phyloP scores from a whole-genome alignment of 225 moss, liverwort and hornwort species.

The Marchantia paleacea region DNA sequence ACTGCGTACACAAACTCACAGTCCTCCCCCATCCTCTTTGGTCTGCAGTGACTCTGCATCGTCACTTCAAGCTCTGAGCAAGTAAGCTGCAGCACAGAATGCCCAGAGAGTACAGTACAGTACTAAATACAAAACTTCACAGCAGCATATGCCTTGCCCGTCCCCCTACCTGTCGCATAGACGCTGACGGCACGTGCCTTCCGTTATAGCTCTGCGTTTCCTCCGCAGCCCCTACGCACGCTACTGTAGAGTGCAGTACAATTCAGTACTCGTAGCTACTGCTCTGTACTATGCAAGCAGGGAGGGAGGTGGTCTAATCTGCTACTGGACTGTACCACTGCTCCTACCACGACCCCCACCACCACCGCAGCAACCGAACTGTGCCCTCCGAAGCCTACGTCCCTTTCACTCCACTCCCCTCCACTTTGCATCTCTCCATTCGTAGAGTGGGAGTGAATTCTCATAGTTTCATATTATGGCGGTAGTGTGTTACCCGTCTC shows the following conservation, averaged over 20 bases:
- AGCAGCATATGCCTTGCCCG: not conserved
- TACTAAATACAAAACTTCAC: too few species aligned
- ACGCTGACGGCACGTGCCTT: constrained; percentile 8
- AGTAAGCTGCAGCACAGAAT: not conserved
- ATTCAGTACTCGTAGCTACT: too few species aligned
- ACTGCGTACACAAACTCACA: not conserved
- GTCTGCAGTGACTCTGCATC: not conserved
- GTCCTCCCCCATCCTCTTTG: not conserved
- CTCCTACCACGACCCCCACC: not conserved
- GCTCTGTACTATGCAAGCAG: too few species aligned
- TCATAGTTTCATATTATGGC: not conserved
- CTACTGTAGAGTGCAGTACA: not conserved
- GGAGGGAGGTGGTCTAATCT: not conserved
- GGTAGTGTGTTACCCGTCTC: not conserved
- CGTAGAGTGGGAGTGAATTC: not conserved
- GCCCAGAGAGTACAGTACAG: not conserved
- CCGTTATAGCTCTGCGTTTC: not conserved
- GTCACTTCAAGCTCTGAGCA: not conserved
- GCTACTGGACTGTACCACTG: not conserved
- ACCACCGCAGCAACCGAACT: not conserved
- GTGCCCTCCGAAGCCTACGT: not conserved
- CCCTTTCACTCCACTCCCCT: not conserved
- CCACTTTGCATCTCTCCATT: not conserved
- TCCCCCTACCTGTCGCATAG: not conserved
- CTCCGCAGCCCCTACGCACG: not conserved